phyloP scores from a whole-genome alignment of 257 asterid species.

The Hygrophila difformis region DNA sequence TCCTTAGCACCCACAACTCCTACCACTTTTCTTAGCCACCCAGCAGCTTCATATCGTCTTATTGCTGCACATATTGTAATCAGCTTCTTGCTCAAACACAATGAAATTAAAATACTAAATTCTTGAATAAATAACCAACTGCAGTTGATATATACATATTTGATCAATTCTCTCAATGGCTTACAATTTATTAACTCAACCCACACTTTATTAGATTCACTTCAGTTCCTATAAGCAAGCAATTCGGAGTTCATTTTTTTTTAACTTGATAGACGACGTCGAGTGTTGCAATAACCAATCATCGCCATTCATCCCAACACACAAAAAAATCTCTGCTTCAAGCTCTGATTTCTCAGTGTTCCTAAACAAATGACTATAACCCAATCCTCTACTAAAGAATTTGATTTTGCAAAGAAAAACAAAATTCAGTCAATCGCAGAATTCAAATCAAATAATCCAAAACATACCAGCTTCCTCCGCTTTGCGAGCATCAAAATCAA shows the following conservation, averaged over 20 bases:
- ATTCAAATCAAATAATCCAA: background rate
- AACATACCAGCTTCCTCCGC: conserved; percentile 84
- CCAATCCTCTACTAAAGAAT: background rate
- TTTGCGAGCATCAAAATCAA: conserved; percentile 89
- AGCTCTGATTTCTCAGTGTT: background rate
- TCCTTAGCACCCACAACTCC: conserved; percentile 92
- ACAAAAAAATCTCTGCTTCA: background rate
- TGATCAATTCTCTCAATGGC: too few relatives aligned
- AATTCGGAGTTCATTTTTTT: too few relatives aligned
- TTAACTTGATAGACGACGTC: too few relatives aligned
- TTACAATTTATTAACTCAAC: too few relatives aligned
- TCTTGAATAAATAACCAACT: background rate
- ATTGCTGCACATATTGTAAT: conserved; percentile 31
- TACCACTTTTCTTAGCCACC: conserved; percentile 72
- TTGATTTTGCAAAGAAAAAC: background rate
- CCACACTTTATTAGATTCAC: too few relatives aligned
- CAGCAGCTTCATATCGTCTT: conserved; percentile 86
- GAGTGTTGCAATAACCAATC: too few relatives aligned
- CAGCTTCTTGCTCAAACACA: background rate
- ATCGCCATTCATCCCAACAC: too few relatives aligned
- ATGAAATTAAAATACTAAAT: background rate
- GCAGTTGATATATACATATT: too few relatives aligned
- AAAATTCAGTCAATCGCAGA: background rate
- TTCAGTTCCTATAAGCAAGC: too few relatives aligned
- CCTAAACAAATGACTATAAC: too few relatives aligned